Conservation (phyloP, 2,329 filamentous ascomycete genomes). For the Alternaria viburni region DNA sequence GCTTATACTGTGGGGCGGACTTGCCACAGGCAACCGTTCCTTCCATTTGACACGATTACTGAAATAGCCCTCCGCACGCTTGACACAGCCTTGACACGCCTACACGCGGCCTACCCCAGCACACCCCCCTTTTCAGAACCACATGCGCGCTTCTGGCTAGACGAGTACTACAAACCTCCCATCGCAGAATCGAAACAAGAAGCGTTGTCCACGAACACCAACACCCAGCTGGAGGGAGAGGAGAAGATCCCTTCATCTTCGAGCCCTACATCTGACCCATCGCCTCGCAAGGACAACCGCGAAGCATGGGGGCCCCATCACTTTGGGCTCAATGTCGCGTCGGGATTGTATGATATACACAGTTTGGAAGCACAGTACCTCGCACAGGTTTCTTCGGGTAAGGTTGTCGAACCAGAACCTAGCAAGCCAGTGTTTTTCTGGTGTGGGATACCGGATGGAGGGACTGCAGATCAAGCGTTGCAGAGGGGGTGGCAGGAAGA, state of each 20-base stretch:
- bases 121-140: not conserved
- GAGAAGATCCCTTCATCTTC: not conserved
- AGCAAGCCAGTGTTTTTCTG: not conserved
- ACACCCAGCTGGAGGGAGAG: not conserved
- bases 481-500: conserved; percentile 4
- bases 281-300: not conserved
- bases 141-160: not conserved
- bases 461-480: not conserved
- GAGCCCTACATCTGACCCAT: not conserved
- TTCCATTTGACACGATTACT: not conserved
- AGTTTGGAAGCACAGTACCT: conserved; percentile 7
- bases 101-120: not conserved
- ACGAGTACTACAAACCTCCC: not conserved
- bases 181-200: not conserved
- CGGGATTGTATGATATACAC: conserved; percentile 7
- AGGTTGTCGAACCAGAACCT: not conserved
- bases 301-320: conserved; percentile 8
- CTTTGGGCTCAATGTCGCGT: conserved; percentile 9
- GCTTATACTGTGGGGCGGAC: not conserved
- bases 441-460: not conserved
- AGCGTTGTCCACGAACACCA: not conserved
- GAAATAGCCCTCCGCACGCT: conserved; percentile 1
- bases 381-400: not conserved
- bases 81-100: conserved; percentile 1
- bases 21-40: not conserved